Base-by-base conservation (phyloP, 768 basidiomycete genomes). In the Xerocomus brunneocitrinus region DNA sequence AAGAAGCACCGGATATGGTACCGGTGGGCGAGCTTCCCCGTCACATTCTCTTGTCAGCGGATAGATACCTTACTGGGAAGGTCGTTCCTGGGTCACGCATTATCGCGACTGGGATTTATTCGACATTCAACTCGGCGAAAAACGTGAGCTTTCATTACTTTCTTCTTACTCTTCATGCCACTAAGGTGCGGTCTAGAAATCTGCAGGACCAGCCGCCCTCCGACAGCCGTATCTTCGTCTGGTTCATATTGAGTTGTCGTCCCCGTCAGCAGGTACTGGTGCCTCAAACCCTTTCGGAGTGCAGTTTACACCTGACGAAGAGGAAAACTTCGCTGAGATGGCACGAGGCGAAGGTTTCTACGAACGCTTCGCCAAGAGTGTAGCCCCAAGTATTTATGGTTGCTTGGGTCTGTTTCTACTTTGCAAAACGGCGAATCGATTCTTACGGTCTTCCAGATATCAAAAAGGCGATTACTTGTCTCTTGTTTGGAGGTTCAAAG, bases 1-100 rank as follows among this genome's bases (percentile, higher is more conserved):
- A 99, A 71, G 97, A 99, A 71, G 95, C 95, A 16, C 97, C 97
- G 0, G 97, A 99, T 69, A 97, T 98, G 92, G 97, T 99, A 1
- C 97, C 97, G 0, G 95, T 98, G 25, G 97, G 97, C 78, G 97
- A 99, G 66, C 76, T 99, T 39, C 97, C 97, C 8, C 74, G 95
- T 46, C 97, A 98, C 67, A 93, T 99, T 80, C 79, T 95, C 47
- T 76, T 99, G 25, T 95, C 91, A 28, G 84, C 84, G 5, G 97
- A 99, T 68, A 77, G 95, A 68, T 86, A 93, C 64, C 76, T 98
- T 50, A 92, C 95, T 0, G 93, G 91, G 0, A 86, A 86, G 65
- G 95, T 98, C 9, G 90, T 98, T 9, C 97, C 97, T 5, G 97
- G 97, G 2, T 92, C 94, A n/a, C 77, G 97, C 51, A 84, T 98